A percentile compares a stretch with the other conserved stretches of the same genome.
Conservation (phyloP, 2,329 filamentous ascomycete species). For the Escovopsis sp. region DNA sequence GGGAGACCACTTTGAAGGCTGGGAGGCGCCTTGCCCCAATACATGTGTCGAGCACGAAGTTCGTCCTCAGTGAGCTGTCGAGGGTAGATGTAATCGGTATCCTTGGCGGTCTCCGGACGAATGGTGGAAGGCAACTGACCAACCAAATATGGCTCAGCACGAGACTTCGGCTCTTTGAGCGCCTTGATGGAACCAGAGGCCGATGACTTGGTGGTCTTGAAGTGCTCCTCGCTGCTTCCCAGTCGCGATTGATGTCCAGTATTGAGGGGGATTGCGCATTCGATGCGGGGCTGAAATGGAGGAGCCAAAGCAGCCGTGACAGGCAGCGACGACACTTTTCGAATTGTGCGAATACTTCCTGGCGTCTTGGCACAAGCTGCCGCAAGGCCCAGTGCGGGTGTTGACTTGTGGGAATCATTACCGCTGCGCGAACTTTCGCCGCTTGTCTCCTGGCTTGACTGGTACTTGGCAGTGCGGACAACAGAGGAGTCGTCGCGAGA, state of each 20-base stretch:
- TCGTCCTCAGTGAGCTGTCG: conserved; percentile 46
- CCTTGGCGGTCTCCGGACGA: conserved; percentile 24
- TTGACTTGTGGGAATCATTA: conserved; percentile 11
- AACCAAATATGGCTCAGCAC: conserved; percentile 36
- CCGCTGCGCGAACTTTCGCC: not conserved
- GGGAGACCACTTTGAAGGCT: conserved; percentile 38
- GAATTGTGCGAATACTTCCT: conserved; percentile 1
- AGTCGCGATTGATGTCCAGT: conserved; percentile 3
- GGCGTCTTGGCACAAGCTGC: conserved; percentile 8
- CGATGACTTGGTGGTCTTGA: conserved; percentile 6
- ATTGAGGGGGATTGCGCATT: not conserved
- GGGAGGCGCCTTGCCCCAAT: conserved; percentile 43
- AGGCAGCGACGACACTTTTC: conserved; percentile 25
- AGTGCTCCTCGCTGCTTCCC: not conserved
- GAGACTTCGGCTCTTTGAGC: not conserved
- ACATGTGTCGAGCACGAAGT: conserved; percentile 41
- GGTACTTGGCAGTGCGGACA: conserved; percentile 3
- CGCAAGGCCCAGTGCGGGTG: conserved; percentile 5
- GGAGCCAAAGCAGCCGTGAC: conserved; percentile 33
- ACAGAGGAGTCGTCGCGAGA: conserved; percentile 7
- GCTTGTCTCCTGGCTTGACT: conserved; percentile 6
- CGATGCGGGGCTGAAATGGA: conserved; percentile 30
- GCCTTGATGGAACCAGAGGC: not conserved
- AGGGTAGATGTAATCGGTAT: conserved; percentile 38
- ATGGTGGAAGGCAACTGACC: conserved; percentile 34